Evolutionary conservation across 192 early-diverging fungal species (phyloP), one percentile per base, ranked within the genome.

Genomic region (Spizellomyces punctatus): DNA sequence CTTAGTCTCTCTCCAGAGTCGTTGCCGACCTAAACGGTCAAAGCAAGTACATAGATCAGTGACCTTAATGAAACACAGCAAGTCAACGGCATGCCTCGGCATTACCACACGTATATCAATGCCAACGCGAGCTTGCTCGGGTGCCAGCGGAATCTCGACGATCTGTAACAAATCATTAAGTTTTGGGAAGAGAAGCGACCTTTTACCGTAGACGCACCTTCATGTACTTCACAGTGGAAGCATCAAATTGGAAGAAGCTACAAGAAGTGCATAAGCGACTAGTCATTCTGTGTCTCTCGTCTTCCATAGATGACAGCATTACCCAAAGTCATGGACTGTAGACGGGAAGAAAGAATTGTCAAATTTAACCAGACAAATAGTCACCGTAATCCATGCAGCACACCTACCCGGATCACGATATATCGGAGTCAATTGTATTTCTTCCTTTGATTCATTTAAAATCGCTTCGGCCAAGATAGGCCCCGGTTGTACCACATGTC

Each of bases 271-370:
- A 3, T 36, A 2, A 36, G 27, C 27, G 3, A 3, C 27, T 36
- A 36, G 27, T 36, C 27, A 36, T 36, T 36, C 27, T 36, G 27
- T 36, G 27, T 36, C 1, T 3, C 3, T 36, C 27, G 27, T 3
- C 27, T 36, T 36, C 27, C 27, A 36, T 3, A 36, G 3, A 3
- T n/a, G 3, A 3, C 27, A 36, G 3, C 12, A n/a, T 12, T 54
- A 54, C 50, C 91, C 90, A 83, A 92, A 92, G 76, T 92, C 91
- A 56, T 93, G 92, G 47, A 92, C 86, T 64, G 59, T 14, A 58
- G 64, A 60, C 64, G 45, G 19, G 57, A 14, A 36, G 66, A 22
- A 71, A 8, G 17, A 72, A n/a, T 54, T 42, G 56, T 14, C 19
- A 72, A 2, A 4, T 54, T 54, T 2, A 12, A 4, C 17, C 50